A percentile compares a stretch with the other conserved stretches of the same genome.
These are phyloP conservation scores for Guyanaporus albipodus DNA, from an alignment of 768 basidiomycete genomes.

Conservation along the genomic window DNA sequence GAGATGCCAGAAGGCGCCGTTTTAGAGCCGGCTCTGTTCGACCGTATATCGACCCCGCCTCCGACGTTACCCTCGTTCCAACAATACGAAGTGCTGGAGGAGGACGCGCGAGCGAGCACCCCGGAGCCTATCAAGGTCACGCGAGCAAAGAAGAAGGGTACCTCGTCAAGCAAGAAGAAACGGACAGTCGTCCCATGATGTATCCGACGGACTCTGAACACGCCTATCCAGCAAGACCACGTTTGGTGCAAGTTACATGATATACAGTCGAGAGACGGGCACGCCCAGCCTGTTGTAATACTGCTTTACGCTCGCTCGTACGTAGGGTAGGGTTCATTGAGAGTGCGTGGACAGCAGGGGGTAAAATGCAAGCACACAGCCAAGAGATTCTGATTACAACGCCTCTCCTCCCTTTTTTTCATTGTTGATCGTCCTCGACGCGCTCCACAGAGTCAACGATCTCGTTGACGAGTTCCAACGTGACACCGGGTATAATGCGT, in stretches of 20 bases:
- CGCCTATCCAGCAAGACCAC: not conserved
- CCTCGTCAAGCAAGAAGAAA: conserved; percentile 60
- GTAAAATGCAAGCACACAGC: conserved; percentile 11
- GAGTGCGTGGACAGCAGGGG: conserved; percentile 11
- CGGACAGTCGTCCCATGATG: too few species aligned
- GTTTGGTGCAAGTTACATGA: conserved; percentile 24
- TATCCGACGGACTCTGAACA: too few species aligned
- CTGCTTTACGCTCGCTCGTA: conserved; percentile 16
- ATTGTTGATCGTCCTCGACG: conserved; percentile 64
- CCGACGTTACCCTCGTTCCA: conserved; percentile 41
- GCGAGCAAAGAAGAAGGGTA: conserved; percentile 60
- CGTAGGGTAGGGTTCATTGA: conserved; percentile 13
- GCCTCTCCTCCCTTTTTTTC: not conserved
- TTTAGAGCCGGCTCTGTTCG: conserved; percentile 22
- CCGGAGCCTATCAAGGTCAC: conserved; percentile 75
- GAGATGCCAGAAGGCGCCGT: conserved; percentile 76
- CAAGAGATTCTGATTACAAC: conserved; percentile 14
- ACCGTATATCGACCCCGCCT: conserved; percentile 34
- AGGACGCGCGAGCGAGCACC: conserved; percentile 47
- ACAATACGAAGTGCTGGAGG: conserved; percentile 48
- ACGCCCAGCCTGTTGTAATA: conserved; percentile 14
- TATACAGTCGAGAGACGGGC: conserved; percentile 23
- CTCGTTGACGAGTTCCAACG: conserved; percentile 89
- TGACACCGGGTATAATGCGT: conserved; percentile 91
- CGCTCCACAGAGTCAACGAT: conserved; percentile 91